Conservation (phyloP, 768 basidiomycete genomes). For the Trametopsis cervina region DNA sequence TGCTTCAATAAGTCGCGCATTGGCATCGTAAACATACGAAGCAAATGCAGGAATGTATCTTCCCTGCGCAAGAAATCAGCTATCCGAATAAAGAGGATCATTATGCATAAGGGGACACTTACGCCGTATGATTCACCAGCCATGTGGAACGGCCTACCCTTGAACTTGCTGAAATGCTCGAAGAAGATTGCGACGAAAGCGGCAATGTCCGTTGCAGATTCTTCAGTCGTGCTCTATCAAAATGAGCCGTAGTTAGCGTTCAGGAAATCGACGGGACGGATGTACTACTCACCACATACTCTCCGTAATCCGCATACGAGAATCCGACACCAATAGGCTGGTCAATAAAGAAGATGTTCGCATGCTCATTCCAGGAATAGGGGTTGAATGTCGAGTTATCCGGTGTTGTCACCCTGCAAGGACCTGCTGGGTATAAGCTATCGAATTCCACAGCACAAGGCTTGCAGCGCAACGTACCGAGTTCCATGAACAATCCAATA, state of each 20-base stretch:
- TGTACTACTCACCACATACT: constrained; percentile 39
- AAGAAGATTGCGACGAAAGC: constrained; percentile 66
- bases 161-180: constrained; percentile 60
- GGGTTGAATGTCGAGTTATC: constrained; percentile 46
- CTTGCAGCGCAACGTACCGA: constrained; percentile 24
- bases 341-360: constrained; percentile 44
- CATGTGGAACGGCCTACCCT: constrained; percentile 40
- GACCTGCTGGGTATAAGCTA: constrained; percentile 53
- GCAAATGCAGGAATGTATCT: constrained; percentile 46
- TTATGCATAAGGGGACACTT: constrained; percentile 10
- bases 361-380: constrained; percentile 58
- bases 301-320: constrained; percentile 44
- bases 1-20: constrained; percentile 29
- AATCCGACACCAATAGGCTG: constrained; percentile 29
- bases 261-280: constrained; percentile 27
- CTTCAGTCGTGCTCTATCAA: constrained; percentile 45
- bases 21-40: constrained; percentile 40
- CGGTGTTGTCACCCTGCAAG: constrained; percentile 50
- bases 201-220: constrained; percentile 61
- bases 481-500: constrained; percentile 39
- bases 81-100: background rate
- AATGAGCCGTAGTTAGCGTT: constrained; percentile 9
- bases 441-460: background rate
- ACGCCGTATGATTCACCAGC: constrained; percentile 44
- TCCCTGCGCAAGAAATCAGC: constrained; percentile 26